phyloP scores from a whole-genome alignment of 192 early-diverging fungal genomes.

The Linnemannia hyalina region DNA sequence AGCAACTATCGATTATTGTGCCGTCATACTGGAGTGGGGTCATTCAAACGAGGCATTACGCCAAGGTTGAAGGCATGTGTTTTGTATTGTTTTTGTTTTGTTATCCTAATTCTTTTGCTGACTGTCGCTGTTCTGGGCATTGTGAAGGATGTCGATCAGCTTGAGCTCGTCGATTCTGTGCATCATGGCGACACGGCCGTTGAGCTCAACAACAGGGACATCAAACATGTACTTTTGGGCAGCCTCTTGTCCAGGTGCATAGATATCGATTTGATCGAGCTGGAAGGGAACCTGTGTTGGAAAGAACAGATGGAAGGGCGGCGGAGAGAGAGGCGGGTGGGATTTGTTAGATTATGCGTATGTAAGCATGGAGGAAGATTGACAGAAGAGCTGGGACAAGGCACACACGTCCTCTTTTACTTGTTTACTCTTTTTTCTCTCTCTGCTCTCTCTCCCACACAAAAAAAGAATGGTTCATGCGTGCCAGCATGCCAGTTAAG shows the following conservation, averaged over 20 bases:
- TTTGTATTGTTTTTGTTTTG: not conserved
- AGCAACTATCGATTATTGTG: not conserved
- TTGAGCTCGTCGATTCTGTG: conserved; percentile 60
- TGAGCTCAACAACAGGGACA: conserved; percentile 66
- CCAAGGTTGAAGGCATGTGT: not conserved
- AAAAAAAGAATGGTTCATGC: not conserved
- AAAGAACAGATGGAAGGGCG: not conserved
- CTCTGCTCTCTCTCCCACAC: not conserved
- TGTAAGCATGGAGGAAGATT: not conserved
- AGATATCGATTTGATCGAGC: conserved; percentile 51
- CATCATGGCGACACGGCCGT: conserved; percentile 60
- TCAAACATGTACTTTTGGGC: conserved; percentile 68
- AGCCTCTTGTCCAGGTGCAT: conserved; percentile 43
- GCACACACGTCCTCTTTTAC: not conserved
- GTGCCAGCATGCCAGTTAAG: too few relatives aligned
- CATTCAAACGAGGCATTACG: not conserved
- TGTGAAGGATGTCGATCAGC: conserved; percentile 51
- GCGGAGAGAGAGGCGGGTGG: not conserved
- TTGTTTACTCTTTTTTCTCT: too few relatives aligned
- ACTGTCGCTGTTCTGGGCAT: not conserved
- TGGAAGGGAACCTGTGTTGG: conserved; percentile 37
- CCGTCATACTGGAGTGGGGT: not conserved
- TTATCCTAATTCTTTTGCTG: not conserved
- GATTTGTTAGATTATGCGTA: not conserved
- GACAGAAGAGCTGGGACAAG: not conserved